These are phyloP conservation scores for Eimeria maxima DNA, from an alignment of 169 alveolate species.

Conservation along the genomic window DNA sequence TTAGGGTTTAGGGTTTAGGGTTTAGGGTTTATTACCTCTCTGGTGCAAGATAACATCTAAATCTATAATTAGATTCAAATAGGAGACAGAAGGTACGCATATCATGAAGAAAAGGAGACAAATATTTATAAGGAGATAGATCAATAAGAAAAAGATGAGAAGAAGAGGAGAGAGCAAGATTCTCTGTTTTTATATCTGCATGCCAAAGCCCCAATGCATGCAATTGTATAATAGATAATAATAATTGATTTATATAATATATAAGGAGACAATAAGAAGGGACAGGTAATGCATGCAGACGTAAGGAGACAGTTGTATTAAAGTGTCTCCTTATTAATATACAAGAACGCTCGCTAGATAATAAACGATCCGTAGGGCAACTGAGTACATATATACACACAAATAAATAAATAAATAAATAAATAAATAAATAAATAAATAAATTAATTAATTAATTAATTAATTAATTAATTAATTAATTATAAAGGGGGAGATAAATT, in stretches of 20 bases:
- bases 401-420: no score
- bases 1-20: background rate
- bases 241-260: constrained; percentile 91
- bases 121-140: constrained; percentile 89
- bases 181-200: constrained; percentile 93
- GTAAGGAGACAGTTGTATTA: constrained; percentile 87
- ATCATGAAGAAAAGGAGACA: constrained; percentile 88
- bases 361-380: constrained; percentile 68
- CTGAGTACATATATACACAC: constrained; percentile 9
- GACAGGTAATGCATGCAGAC: constrained; percentile 89
- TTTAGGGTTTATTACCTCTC: constrained; percentile 89
- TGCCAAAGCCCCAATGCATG: constrained; percentile 89
- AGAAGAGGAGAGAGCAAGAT: constrained; percentile 89
- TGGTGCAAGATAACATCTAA: constrained; percentile 93
- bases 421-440: no score
- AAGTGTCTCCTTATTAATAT: constrained; percentile 88
- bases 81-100: constrained; percentile 88
- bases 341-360: constrained; percentile 42
- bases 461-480: no score
- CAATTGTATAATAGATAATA: constrained; percentile 88
- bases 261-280: constrained; percentile 86
- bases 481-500: background rate
- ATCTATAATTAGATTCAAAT: constrained; percentile 88
- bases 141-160: constrained; percentile 90
- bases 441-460: no score